These are phyloP conservation scores for Gypsophila paniculata DNA, from an alignment of 179 eudicot genomes.

Conservation along the genomic window DNA sequence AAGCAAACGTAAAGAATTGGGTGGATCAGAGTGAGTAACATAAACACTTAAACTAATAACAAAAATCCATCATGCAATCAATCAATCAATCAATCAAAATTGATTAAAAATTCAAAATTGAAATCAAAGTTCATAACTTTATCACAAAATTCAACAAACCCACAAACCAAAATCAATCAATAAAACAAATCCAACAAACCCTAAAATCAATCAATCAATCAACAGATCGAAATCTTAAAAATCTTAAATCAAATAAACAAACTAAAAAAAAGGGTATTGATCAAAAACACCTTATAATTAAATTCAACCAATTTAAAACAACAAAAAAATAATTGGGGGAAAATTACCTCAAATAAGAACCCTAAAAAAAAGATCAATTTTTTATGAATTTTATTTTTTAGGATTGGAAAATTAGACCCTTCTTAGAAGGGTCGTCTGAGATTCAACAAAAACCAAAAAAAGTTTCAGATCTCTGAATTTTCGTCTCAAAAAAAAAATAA, in stretches of 20 bases:
- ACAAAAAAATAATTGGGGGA: neutral
- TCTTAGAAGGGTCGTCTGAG: slow-evolving; percentile 30
- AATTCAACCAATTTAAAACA: neutral
- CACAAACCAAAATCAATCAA: slow-evolving; percentile 1
- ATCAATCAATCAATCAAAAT: neutral
- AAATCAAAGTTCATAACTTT: neutral
- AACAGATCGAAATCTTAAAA: neutral
- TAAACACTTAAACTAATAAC: neutral
- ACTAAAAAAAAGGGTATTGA: neutral
- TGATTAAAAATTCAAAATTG: slow-evolving; percentile 9
- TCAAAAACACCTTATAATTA: neutral
- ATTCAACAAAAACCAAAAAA: slow-evolving; percentile 28
- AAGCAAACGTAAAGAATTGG: too few species aligned
- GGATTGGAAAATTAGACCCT: slow-evolving; percentile 26
- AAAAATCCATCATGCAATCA: slow-evolving; percentile 24
- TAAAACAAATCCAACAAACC: neutral
- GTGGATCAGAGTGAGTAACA: too few species aligned
- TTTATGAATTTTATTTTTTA: slow-evolving; percentile 4
- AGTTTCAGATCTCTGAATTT: slow-evolving; percentile 38
- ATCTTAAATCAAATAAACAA: neutral
- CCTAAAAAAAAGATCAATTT: neutral
- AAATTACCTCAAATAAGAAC: slow-evolving; percentile 27
- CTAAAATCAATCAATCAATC: neutral
- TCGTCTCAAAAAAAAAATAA: neutral
- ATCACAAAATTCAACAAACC: slow-evolving; percentile 13